Percentiles rank a stretch among this genome's conserved stretches.
Conservation (phyloP, 371 early-diverging fungal species). For the Blakeslea trispora region DNA sequence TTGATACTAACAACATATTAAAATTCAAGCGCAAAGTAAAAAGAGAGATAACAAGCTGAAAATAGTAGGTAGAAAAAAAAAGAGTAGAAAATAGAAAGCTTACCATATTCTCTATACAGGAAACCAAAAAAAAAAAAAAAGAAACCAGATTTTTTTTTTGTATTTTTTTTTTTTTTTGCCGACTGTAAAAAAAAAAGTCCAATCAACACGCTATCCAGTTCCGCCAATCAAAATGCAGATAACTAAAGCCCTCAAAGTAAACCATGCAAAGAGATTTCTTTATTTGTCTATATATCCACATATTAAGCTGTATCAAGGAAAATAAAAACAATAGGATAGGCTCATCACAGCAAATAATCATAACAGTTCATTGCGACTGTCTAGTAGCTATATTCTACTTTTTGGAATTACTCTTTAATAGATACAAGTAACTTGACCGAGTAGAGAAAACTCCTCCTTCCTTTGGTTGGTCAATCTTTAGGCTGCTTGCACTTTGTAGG, state of each 20-base stretch:
- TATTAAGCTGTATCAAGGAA: too few species aligned
- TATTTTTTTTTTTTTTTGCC: slow-evolving; percentile 6
- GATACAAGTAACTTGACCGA: too few species aligned
- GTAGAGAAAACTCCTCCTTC: too few species aligned
- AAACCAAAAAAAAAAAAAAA: slow-evolving; percentile 12
- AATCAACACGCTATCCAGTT: neutral
- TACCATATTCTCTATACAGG: neutral
- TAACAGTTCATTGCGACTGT: too few species aligned
- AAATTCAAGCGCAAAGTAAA: neutral
- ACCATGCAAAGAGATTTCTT: too few species aligned
- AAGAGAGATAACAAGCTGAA: neutral
- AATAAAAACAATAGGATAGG: too few species aligned
- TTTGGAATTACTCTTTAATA: too few species aligned
- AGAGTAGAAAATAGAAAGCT: slow-evolving; percentile 7
- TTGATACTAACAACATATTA: slow-evolving; percentile 16
- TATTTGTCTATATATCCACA: neutral
- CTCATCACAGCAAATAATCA: too few species aligned
- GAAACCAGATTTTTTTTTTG: slow-evolving; percentile 9
- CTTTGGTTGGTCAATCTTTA: too few species aligned
- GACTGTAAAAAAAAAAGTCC: neutral
- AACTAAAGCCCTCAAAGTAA: neutral
- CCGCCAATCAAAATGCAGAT: too few species aligned
- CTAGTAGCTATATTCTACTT: too few species aligned
- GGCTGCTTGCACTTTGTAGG: too few species aligned
- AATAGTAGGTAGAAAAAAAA: slow-evolving; percentile 5